A percentile compares a stretch with the other conserved stretches of the same genome.
phyloP scores from a whole-genome alignment of 805 yeast genomes.

The Saturnispora saitoi region DNA sequence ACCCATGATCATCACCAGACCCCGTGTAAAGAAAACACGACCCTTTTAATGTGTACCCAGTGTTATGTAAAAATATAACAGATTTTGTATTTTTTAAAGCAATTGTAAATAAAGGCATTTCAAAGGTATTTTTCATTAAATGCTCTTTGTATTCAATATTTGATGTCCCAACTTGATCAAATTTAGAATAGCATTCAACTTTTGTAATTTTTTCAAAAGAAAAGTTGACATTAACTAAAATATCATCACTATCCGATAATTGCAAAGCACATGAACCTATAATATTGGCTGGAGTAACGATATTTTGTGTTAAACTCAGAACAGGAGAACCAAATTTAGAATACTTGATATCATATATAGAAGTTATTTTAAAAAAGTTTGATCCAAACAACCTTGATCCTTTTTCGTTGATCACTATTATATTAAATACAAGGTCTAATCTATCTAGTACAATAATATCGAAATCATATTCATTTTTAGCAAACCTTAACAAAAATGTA shows the following conservation, averaged over 20 bases:
- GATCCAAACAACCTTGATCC: slow-evolving; percentile 1
- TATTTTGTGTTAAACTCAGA: not conserved
- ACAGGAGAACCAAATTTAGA: slow-evolving; percentile 1
- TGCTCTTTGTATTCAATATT: not conserved
- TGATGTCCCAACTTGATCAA: not conserved
- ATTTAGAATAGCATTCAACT: slow-evolving; percentile 3
- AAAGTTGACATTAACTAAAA: slow-evolving; percentile 1
- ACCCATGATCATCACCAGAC: slow-evolving; percentile 21
- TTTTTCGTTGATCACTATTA: not conserved
- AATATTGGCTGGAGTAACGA: not conserved
- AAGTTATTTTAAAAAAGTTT: slow-evolving; percentile 1
- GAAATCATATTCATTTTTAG: slow-evolving; percentile 4
- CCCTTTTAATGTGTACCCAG: slow-evolving; percentile 19
- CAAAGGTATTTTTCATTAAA: slow-evolving; percentile 18
- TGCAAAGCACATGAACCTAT: slow-evolving; percentile 7
- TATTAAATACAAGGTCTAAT: not conserved
- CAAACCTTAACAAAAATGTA: slow-evolving; percentile 17
- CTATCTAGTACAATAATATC: slow-evolving; percentile 6
- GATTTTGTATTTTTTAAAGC: slow-evolving; percentile 21
- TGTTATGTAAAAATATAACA: slow-evolving; percentile 22
- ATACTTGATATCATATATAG: slow-evolving; percentile 1
- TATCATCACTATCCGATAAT: slow-evolving; percentile 1
- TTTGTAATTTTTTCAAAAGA: slow-evolving; percentile 6
- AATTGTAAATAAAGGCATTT: slow-evolving; percentile 22
- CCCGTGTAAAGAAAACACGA: slow-evolving; percentile 21